A percentile compares a stretch with the other conserved stretches of the same genome.
Conservation (phyloP, 2,329 filamentous ascomycete species). For the Sarocladiaceae sp. region DNA sequence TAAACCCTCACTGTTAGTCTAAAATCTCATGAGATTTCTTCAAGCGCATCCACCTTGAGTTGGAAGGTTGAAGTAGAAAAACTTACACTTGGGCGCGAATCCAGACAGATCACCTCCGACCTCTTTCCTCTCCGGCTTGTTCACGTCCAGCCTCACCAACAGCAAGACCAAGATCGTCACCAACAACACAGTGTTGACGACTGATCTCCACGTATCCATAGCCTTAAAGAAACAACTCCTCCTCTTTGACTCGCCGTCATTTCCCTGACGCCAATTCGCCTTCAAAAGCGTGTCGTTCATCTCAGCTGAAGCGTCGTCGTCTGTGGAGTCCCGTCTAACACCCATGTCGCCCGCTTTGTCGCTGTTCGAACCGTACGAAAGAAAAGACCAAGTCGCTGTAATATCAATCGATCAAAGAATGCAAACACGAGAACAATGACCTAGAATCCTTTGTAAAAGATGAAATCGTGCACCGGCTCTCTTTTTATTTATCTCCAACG, state of each 20-base stretch:
- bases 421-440: background rate
- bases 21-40: no score
- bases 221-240: slow-evolving; percentile 5
- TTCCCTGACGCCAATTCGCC: background rate
- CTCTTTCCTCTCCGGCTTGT: slow-evolving; percentile 7
- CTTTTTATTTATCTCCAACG: background rate
- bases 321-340: background rate
- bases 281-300: slow-evolving; percentile 4
- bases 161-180: slow-evolving; percentile 2
- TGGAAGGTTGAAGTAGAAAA: no score
- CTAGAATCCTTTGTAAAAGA: background rate
- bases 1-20: no score
- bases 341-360: background rate
- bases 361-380: background rate
- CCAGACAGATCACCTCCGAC: background rate
- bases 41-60: no score
- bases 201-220: background rate
- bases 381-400: no score
- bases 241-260: background rate
- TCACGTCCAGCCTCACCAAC: background rate
- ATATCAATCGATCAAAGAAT: no score
- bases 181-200: slow-evolving; percentile 3
- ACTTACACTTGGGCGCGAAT: slow-evolving; percentile 4
- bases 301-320: slow-evolving; percentile 4
- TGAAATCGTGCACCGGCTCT: background rate